A percentile compares a stretch with the other conserved stretches of the same genome.
Conservation (phyloP, 345 rosid species). For the Aegle marmelos region DNA sequence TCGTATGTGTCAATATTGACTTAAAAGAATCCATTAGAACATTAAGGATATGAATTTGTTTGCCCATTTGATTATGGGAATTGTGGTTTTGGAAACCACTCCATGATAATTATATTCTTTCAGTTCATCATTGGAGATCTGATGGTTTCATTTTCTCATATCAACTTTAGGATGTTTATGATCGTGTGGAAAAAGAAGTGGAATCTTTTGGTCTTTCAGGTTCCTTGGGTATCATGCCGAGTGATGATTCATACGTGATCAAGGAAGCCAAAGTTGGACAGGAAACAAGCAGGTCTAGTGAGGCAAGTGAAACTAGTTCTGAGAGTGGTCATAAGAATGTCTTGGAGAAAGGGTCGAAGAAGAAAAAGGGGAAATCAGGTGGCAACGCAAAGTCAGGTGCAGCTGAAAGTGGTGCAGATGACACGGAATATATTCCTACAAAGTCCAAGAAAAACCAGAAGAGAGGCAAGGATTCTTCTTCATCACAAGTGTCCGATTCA, state of each 20-base stretch:
- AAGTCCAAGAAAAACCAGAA: slow-evolving; percentile 88
- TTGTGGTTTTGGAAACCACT: neutral
- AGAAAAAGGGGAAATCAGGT: slow-evolving; percentile 75
- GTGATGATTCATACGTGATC: slow-evolving; percentile 30
- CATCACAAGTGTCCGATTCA: slow-evolving; percentile 46
- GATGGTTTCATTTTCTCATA: slow-evolving; percentile 18
- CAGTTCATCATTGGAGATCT: slow-evolving; percentile 19
- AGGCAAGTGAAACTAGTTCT: slow-evolving; percentile 42
- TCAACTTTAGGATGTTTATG: slow-evolving; percentile 62
- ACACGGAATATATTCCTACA: slow-evolving; percentile 53
- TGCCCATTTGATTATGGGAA: neutral
- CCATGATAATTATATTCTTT: neutral
- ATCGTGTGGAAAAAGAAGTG: slow-evolving; percentile 72
- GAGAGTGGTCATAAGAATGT: slow-evolving; percentile 43
- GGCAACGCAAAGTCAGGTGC: slow-evolving; percentile 43
- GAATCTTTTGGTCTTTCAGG: slow-evolving; percentile 52
- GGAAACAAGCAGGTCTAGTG: slow-evolving; percentile 45
- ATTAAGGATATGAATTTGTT: neutral
- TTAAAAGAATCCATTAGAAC: neutral
- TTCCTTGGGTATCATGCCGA: slow-evolving; percentile 30
- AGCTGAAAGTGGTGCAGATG: slow-evolving; percentile 53
- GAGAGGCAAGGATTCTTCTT: slow-evolving; percentile 69
- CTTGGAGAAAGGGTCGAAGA: slow-evolving; percentile 67
- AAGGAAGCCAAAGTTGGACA: slow-evolving; percentile 45
- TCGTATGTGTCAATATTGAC: neutral